A percentile compares a stretch with the other conserved stretches of the same genome.
Conservation (phyloP, 106 monocot genomes). For the Cymbidium sinense region DNA sequence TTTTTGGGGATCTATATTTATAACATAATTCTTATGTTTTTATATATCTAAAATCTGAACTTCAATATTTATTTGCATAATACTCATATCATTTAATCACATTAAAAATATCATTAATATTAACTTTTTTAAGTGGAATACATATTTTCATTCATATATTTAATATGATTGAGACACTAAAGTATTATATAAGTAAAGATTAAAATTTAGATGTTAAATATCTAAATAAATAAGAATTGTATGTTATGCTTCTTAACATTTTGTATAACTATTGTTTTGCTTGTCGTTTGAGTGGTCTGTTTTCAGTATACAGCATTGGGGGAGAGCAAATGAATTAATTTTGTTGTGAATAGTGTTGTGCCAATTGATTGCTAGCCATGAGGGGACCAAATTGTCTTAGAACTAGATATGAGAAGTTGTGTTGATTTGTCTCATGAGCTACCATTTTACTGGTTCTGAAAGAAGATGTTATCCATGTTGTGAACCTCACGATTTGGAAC, state of each 20-base stretch:
- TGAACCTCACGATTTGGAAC: background rate
- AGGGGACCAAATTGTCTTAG: background rate
- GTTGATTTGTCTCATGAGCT: background rate
- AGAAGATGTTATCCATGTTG: background rate
- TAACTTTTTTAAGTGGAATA: too few species aligned
- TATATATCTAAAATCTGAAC: too few species aligned
- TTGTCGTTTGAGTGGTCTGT: background rate
- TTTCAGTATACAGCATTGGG: background rate
- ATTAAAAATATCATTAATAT: too few species aligned
- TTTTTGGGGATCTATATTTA: too few species aligned
- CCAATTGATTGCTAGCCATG: background rate
- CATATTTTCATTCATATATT: too few species aligned
- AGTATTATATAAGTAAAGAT: too few species aligned
- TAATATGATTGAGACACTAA: too few species aligned
- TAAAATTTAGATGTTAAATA: too few species aligned
- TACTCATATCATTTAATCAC: too few species aligned
- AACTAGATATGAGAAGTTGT: background rate
- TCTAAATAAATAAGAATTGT: too few species aligned
- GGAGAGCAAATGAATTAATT: background rate
- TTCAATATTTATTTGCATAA: too few species aligned
- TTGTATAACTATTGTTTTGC: background rate
- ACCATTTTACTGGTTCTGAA: background rate
- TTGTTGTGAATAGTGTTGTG: background rate
- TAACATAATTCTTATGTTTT: background rate
- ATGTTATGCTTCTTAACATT: too few species aligned